phyloP scores from a whole-genome alignment of 192 early-diverging fungal genomes.

The Coemansia sp. region DNA sequence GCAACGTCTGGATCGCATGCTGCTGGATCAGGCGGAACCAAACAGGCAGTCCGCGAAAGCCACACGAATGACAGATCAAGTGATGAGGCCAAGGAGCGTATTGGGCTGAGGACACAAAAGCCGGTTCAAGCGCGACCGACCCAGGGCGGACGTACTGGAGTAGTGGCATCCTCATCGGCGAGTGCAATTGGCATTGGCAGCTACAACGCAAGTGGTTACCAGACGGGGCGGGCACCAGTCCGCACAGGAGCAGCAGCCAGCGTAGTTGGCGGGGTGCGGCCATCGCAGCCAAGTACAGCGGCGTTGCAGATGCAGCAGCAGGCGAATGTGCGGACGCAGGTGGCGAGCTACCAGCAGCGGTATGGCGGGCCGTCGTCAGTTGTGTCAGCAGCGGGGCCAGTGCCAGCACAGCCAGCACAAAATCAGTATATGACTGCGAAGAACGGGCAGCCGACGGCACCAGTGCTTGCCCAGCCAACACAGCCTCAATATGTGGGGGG shows the following conservation, averaged over 20 bases:
- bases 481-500: background rate
- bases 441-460: too few species aligned
- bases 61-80: slow-evolving; percentile 28
- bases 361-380: slow-evolving; percentile 39
- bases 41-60: slow-evolving; percentile 30
- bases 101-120: slow-evolving; percentile 5
- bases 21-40: slow-evolving; percentile 26
- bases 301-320: slow-evolving; percentile 30
- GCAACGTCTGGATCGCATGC: slow-evolving; percentile 23
- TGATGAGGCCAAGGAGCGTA: slow-evolving; percentile 24
- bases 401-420: background rate
- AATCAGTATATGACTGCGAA: too few species aligned
- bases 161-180: slow-evolving; percentile 34
- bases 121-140: slow-evolving; percentile 9
- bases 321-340: slow-evolving; percentile 33
- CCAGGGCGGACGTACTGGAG: slow-evolving; percentile 1
- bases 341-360: slow-evolving; percentile 50
- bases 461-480: background rate
- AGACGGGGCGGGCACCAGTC: slow-evolving; percentile 21
- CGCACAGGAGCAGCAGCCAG: slow-evolving; percentile 48
- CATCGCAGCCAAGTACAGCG: slow-evolving; percentile 25
- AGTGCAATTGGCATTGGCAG: slow-evolving; percentile 53
- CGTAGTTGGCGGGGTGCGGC: slow-evolving; percentile 24
- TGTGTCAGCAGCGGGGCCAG: slow-evolving; percentile 31
- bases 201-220: slow-evolving; percentile 25